These are phyloP conservation scores for Botryosphaeria dothidea DNA, from an alignment of 2,329 filamentous ascomycete genomes.

Conservation along the genomic window DNA sequence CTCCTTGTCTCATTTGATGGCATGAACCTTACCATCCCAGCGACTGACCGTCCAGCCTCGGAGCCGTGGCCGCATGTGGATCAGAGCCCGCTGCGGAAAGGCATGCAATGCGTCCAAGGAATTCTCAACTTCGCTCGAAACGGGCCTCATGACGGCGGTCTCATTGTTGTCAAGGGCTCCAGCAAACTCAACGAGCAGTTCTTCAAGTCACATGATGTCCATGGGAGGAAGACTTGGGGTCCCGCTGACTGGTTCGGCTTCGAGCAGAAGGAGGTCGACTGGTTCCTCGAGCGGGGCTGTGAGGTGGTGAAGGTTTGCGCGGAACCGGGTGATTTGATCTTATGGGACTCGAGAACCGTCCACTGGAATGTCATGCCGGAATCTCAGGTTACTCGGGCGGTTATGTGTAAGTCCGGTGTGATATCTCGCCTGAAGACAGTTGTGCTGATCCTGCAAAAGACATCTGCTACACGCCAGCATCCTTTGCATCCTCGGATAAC, in stretches of 20 bases:
- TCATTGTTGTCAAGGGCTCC: slow-evolving; percentile 49
- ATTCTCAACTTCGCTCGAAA: slow-evolving; percentile 47
- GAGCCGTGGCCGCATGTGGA: slow-evolving; percentile 50
- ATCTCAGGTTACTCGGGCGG: slow-evolving; percentile 26
- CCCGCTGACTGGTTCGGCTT: slow-evolving; percentile 45
- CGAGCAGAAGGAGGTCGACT: slow-evolving; percentile 43
- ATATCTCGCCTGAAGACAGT: neutral
- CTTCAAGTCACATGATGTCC: slow-evolving; percentile 30
- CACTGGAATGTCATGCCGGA: slow-evolving; percentile 43
- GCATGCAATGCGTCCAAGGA: slow-evolving; percentile 45
- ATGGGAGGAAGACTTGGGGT: slow-evolving; percentile 32
- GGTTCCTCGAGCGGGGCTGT: slow-evolving; percentile 44
- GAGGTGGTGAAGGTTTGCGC: slow-evolving; percentile 41
- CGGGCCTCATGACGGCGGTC: slow-evolving; percentile 48
- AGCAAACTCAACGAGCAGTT: slow-evolving; percentile 47
- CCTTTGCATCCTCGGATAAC: slow-evolving; percentile 9
- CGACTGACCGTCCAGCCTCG: slow-evolving; percentile 39
- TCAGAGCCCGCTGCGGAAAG: slow-evolving; percentile 44
- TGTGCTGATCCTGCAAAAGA: neutral
- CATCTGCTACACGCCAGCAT: neutral
- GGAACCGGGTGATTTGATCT: slow-evolving; percentile 46
- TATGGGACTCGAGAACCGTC: slow-evolving; percentile 51
- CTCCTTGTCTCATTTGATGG: slow-evolving; percentile 33
- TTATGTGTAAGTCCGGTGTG: neutral
- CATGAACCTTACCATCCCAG: slow-evolving; percentile 47